Evolutionary conservation across 2,329 filamentous ascomycete genomes (phyloP), one percentile per base, ranked within the genome.

Genomic region (Fusarium incarnatum): DNA sequence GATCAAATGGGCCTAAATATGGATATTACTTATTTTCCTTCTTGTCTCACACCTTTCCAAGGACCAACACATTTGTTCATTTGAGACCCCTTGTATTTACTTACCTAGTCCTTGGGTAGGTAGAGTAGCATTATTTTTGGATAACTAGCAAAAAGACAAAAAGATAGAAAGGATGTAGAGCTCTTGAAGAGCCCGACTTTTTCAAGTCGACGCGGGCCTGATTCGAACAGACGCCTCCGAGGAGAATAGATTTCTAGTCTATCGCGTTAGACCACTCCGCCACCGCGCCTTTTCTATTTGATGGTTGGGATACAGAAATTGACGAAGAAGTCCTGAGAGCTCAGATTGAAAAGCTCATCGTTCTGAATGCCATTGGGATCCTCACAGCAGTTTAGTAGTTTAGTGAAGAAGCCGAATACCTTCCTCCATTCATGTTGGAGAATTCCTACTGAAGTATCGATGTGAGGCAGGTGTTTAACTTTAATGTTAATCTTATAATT

Each of bases 211-310:
- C 76, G 69, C 65, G 72, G 76, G 75, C 76, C 75, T 75, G 76
- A 77, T 77, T 77, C 75, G 76, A 77, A 77, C 76, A 75, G 75
- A 75, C 73, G 76, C 76, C 74, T 74, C 76, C 75, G 70, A 77
- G 58, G 75, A 73, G 74, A 77, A 73, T 74, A 75, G 75, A 77
- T 77, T 77, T 77, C 75, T 76, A 77, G 73, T 77, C 75, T 75
- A 75, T 75, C 75, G 75, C 75, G 74, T 76, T 76, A 71, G 75
- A 76, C 75, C 75, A 76, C 75, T 76, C 75, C 75, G 75, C 75
- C 75, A 76, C 75, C 67, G 60, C 73, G 75, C 73, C 75, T 67
- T 56, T 40, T 44, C 41, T 23, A 10, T 18, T 37, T 37, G 34
- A 37, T 37, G 34, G 6, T 37, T n/a, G 5, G 12, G 1, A 2